phyloP scores from a whole-genome alignment of 2,329 filamentous ascomycete species.

The Fusarium acutatum region DNA sequence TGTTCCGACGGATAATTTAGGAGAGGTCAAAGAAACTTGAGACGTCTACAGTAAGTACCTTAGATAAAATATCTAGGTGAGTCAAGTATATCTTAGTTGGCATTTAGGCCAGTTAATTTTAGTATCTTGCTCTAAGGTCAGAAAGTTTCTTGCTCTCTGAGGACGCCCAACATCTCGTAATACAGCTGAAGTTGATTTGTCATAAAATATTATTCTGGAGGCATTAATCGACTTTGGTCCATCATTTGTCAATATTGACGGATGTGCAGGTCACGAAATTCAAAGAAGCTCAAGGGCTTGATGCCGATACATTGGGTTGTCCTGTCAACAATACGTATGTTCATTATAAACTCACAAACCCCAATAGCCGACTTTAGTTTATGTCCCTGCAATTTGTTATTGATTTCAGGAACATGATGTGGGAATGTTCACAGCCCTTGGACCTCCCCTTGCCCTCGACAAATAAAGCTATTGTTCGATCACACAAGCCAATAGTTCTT shows the following conservation, averaged over 20 bases:
- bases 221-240: not conserved
- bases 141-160: not conserved
- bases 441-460: not conserved
- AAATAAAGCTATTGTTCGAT: not conserved
- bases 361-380: no score
- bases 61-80: not conserved
- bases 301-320: not conserved
- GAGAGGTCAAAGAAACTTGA: not conserved
- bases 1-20: not conserved
- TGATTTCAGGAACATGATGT: not conserved
- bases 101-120: not conserved
- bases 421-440: not conserved
- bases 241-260: not conserved
- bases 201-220: not conserved
- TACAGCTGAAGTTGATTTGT: not conserved
- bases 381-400: no score
- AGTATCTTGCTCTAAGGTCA: not conserved
- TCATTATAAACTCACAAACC: no score
- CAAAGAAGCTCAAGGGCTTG: not conserved
- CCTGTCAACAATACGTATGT: not conserved
- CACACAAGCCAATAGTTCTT: not conserved
- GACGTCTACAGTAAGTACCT: no score
- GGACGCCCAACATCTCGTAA: not conserved
- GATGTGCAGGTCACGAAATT: not conserved
- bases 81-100: not conserved